Evolutionary conservation across 2,329 filamentous ascomycete species (phyloP), one percentile per base, ranked within the genome.

Genomic region (Nigrospora oryzae): DNA sequence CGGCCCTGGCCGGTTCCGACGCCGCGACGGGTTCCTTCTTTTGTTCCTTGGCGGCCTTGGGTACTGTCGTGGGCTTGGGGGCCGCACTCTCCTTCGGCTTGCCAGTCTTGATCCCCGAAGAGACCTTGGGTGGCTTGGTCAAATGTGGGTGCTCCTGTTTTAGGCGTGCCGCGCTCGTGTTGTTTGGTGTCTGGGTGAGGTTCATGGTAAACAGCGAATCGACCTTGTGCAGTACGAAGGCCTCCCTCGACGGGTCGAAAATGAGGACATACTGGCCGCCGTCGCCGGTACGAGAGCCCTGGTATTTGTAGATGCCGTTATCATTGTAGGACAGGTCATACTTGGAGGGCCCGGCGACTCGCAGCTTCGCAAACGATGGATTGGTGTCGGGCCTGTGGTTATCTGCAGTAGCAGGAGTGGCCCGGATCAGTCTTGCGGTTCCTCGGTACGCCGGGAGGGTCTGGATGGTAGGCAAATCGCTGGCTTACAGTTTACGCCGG

Each of bases 201-300:
- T 95, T 96, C 83, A 95, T 90, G 57, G 88, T 83, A 65, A 95
- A 85, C 35, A 83, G 82, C n/a, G 83, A 84, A 59, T 88, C 80
- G 44, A 96, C 71, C 42, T 81, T 81, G 67, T 96, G 89, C 44
- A 96, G 74, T 28, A 93, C 81, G 53, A 93, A 93, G 45, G 77
- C 83, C 57, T 91, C 81, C 43, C 79, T 81, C 15, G 73, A 69
- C 10, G 83, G 74, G 62, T 95, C 86, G 58, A 91, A 93, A 46
- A 91, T 77, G 42, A 95, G 74, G 34, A 83, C 76, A 56, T 78
- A 83, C 58, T 82, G 74, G 45, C 68, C 70, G 46, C 75, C 70
- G 47, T 74, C 72, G 19, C 70, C 73, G 44, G 73, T 73, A 43
- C 81, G 73, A 2, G 71, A 73, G 47, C 83, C 82, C 38, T 74